Conservation (phyloP, 1,284 basidiomycete species). For the Earliella scabrosa region DNA sequence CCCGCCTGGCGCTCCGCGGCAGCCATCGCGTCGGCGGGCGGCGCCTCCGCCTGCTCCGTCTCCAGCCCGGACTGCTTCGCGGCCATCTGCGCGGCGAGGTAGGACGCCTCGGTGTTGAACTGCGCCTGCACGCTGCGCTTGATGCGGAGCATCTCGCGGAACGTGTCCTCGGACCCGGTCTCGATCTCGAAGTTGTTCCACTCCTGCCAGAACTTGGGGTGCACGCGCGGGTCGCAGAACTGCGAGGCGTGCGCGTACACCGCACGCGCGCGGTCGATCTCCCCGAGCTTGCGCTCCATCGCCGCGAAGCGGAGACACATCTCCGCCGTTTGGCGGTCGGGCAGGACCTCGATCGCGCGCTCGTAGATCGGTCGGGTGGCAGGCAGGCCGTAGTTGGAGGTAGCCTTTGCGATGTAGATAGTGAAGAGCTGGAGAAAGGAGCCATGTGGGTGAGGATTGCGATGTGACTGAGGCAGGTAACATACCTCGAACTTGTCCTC, state of each 20-base stretch:
- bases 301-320: conserved; percentile 97
- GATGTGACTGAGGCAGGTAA: background rate
- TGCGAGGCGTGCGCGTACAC: conserved; percentile 98
- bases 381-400: conserved; percentile 93
- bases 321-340: conserved; percentile 93
- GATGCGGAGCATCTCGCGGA: conserved; percentile 98
- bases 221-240: conserved; percentile 94
- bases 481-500: conserved; percentile 93
- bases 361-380: conserved; percentile 98
- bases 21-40: conserved; percentile 71
- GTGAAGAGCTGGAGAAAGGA: conserved; percentile 79
- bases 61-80: conserved; percentile 60
- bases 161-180: conserved; percentile 97
- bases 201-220: conserved; percentile 92
- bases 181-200: conserved; percentile 99
- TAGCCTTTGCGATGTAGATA: conserved; percentile 97
- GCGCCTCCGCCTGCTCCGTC: conserved; percentile 55
- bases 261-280: conserved; percentile 96
- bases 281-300: conserved; percentile 97
- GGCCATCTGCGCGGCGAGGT: conserved; percentile 84
- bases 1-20: conserved; percentile 53
- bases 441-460: background rate
- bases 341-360: conserved; percentile 91
- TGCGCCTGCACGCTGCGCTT: conserved; percentile 98
- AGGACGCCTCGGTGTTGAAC: conserved; percentile 96